Percentiles rank a stretch among this genome's conserved stretches.
Conservation (phyloP, 73 alveolate genomes). For the Tetrahymena thermophila region DNA sequence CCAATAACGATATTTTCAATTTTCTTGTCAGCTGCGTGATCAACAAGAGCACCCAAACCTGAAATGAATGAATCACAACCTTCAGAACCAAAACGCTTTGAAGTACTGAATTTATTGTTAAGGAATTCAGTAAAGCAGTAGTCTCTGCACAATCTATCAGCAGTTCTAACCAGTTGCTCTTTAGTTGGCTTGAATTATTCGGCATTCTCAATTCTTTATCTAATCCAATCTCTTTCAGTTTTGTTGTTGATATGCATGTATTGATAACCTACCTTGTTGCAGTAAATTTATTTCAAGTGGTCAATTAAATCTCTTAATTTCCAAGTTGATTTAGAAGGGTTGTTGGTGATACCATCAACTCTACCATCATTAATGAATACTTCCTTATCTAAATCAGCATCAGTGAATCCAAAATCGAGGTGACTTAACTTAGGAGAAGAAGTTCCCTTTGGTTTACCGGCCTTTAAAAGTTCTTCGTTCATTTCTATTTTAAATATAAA, state of each 20-base stretch:
- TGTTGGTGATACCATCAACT: conserved; percentile 16
- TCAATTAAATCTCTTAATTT: conserved; percentile 71
- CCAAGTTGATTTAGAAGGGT: conserved; percentile 34
- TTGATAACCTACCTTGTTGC: conserved; percentile 70
- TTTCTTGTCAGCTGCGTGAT: conserved; percentile 69
- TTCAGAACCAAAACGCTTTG: conserved; percentile 90
- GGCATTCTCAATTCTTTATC: conserved; percentile 61
- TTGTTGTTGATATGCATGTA: conserved; percentile 73
- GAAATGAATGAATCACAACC: conserved; percentile 72
- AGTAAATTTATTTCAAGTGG: conserved; percentile 57
- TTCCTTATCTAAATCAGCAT: conserved; percentile 66
- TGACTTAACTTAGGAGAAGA: neutral
- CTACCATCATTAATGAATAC: conserved; percentile 50
- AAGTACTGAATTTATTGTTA: conserved; percentile 75
- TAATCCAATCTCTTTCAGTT: conserved; percentile 80
- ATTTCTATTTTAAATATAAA: neutral
- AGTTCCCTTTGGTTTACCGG: neutral
- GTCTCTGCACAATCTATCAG: conserved; percentile 66
- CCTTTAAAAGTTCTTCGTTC: neutral
- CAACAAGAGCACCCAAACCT: conserved; percentile 61
- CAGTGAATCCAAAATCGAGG: conserved; percentile 50
- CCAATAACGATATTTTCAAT: conserved; percentile 81
- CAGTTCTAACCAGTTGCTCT: conserved; percentile 41
- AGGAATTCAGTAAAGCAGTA: conserved; percentile 63
- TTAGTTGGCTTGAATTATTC: conserved; percentile 48